Conservation (phyloP, 805 yeast species). For the Suhomyces sp. region DNA sequence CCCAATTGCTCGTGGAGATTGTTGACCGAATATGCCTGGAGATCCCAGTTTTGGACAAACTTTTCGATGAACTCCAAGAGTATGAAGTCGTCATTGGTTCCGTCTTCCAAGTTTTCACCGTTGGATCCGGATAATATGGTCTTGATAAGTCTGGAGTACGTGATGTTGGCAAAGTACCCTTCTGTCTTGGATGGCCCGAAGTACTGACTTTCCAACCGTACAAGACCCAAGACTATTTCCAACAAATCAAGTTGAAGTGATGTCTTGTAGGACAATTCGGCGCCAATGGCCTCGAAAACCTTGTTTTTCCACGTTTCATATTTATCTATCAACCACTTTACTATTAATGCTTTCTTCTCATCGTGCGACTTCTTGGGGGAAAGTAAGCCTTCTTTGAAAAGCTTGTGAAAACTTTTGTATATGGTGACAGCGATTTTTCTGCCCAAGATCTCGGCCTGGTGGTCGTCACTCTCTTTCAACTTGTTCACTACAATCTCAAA, state of each 20-base stretch:
- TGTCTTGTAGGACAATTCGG: constrained; percentile 42
- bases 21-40: constrained; percentile 69
- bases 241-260: constrained; percentile 51
- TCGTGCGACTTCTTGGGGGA: constrained; percentile 30
- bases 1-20: constrained; percentile 33
- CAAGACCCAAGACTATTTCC: constrained; percentile 54
- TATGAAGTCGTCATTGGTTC: constrained; percentile 46
- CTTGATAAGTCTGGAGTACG: constrained; percentile 43
- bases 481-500: constrained; percentile 22
- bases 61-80: constrained; percentile 54
- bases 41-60: constrained; percentile 64
- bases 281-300: constrained; percentile 41
- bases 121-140: constrained; percentile 26
- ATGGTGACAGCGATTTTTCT: constrained; percentile 43
- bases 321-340: constrained; percentile 59
- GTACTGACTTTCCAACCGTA: constrained; percentile 53
- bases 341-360: constrained; percentile 48
- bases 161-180: constrained; percentile 59
- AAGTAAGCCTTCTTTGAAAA: constrained; percentile 44
- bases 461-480: constrained; percentile 16
- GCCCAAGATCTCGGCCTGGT: constrained; percentile 26
- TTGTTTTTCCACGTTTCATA: constrained; percentile 52
- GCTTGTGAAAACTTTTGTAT: constrained; percentile 46
- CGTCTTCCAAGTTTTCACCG: constrained; percentile 43
- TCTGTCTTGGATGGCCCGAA: constrained; percentile 49